Evolutionary conservation across 208 protist genomes (phyloP), one percentile per base, ranked within the genome.

Genomic region (Acanthamoeba culbertsoni): DNA sequence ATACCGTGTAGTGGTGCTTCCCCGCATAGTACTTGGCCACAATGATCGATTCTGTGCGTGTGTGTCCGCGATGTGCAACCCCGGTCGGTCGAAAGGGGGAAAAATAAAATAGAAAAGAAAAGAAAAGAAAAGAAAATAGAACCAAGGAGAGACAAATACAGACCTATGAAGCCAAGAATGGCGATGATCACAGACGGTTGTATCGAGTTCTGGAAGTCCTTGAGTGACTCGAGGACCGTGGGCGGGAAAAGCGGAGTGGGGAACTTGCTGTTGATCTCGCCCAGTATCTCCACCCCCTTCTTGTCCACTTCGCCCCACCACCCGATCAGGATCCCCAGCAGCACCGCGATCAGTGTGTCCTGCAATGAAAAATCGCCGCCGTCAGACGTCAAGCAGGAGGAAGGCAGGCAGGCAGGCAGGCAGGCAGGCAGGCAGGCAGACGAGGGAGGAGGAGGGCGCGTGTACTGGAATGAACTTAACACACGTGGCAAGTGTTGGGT

Each of bases 101-200:
- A 10, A n/a, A n/a, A n/a, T n/a, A n/a, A n/a, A n/a, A n/a, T n/a
- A n/a, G n/a, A n/a, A n/a, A n/a, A n/a, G n/a, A n/a, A n/a, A n/a
- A n/a, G n/a, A n/a, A n/a, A n/a, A n/a, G n/a, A n/a, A n/a, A n/a
- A n/a, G n/a, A n/a, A n/a, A n/a, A n/a, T n/a, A n/a, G n/a, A n/a
- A n/a, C n/a, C n/a, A n/a, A n/a, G 10, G 23, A 23, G 12, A 12
- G 37, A 26, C 33, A n/a, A 43, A 51, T 16, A 42, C 42, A 28
- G 7, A 86, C 77, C 77, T 7, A 91, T 91, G 59, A 91, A 91
- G 10, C 86, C 86, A 1, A 91, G 86, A 6, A 91, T n/a, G 42
- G 7, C 86, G 40, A 91, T 91, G 42, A 91, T 43, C 35, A 91
- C 40, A 23, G 8, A 1, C 8, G 86, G 37, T 40, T 91, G 86